Conservation (phyloP, 257 asterid species). For the Gentiana straminea region DNA sequence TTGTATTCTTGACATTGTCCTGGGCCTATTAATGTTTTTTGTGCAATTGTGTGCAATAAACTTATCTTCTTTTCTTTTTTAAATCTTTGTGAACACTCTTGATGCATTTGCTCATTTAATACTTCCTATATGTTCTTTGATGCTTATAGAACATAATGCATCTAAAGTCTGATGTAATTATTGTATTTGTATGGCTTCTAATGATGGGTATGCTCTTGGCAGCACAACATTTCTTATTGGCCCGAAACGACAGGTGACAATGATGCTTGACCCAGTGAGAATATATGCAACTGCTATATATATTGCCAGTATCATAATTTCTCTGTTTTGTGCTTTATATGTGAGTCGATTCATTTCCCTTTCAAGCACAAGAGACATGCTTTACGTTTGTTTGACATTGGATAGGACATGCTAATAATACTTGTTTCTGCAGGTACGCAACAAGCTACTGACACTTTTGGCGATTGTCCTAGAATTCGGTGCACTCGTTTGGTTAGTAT, state of each 20-base stretch:
- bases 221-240: conserved; percentile 99
- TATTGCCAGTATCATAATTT: conserved; percentile 82
- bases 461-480: conserved; percentile 78
- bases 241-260: conserved; percentile 84
- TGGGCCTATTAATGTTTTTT: no score
- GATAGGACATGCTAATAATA: no score
- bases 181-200: conserved; percentile 11
- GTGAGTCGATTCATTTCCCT: conserved; percentile 46
- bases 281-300: conserved; percentile 95
- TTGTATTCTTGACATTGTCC: no score
- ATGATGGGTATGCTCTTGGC: conserved; percentile 40
- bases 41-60: no score
- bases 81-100: no score
- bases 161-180: no score
- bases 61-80: no score
- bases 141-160: not conserved
- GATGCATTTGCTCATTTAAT: no score
- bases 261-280: conserved; percentile 97
- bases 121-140: not conserved
- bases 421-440: conserved; percentile 67
- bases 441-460: conserved; percentile 76
- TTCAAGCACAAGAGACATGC: conserved; percentile 7
- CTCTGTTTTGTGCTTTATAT: conserved; percentile 86
- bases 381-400: conserved; percentile 8
- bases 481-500: conserved; percentile 77